A percentile compares a stretch with the other conserved stretches of the same genome.
These are phyloP conservation scores for Parathielavia hyrcaniae DNA, from an alignment of 495 filamentous ascomycete genomes.

Conservation along the genomic window DNA sequence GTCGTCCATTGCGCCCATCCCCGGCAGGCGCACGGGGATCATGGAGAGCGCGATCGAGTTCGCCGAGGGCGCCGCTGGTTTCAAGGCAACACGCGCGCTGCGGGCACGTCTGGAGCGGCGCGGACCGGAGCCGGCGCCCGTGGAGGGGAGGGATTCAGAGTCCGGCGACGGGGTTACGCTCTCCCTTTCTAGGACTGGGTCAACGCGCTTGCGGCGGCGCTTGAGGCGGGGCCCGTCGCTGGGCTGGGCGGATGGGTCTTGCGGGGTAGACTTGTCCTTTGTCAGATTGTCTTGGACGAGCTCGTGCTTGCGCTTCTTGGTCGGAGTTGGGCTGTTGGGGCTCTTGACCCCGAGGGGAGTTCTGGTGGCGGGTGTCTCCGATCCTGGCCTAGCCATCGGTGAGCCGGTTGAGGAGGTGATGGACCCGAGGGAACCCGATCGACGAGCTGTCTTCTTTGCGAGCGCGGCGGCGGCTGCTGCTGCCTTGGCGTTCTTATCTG, in stretches of 20 bases:
- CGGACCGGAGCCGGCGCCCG: conserved; percentile 14
- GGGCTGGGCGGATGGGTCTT: conserved; percentile 8
- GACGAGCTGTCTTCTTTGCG: conserved; percentile 19
- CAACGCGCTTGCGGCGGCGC: conserved; percentile 28
- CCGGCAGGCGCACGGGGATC: conserved; percentile 30
- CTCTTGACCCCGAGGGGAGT: conserved; percentile 37
- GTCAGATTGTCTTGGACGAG: conserved; percentile 16
- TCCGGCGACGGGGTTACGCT: conserved; percentile 1
- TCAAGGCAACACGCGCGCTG: conserved; percentile 24
- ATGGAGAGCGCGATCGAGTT: conserved; percentile 31
- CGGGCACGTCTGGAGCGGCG: conserved; percentile 31
- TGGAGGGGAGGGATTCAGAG: neutral
- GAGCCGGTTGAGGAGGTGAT: conserved; percentile 27
- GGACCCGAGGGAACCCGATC: conserved; percentile 25
- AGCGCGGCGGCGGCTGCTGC: conserved; percentile 28
- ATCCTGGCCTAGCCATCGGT: conserved; percentile 25
- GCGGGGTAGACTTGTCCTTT: conserved; percentile 9
- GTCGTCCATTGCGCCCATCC: conserved; percentile 27
- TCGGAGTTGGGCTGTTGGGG: conserved; percentile 34
- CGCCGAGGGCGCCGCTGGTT: conserved; percentile 28
- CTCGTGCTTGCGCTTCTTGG: conserved; percentile 34
- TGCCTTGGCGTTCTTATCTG: conserved; percentile 39
- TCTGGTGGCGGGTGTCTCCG: conserved; percentile 30
- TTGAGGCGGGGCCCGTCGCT: conserved; percentile 23
- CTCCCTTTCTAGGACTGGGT: conserved; percentile 14